Base-by-base conservation (phyloP, 208 protist genomes). In the Balamuthia mandrillaris region DNA sequence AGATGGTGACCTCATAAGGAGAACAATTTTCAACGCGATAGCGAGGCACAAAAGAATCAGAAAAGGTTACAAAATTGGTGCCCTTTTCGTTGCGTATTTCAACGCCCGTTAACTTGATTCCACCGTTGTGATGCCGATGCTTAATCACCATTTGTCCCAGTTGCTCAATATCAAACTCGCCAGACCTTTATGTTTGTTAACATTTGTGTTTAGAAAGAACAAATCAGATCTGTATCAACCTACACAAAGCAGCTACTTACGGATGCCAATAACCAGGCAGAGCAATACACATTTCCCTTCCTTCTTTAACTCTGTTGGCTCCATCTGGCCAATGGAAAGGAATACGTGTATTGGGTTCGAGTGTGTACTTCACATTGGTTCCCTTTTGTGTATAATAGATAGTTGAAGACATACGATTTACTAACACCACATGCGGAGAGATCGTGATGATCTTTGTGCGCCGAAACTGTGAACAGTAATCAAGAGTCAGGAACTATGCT, bases 1-100 rank as follows among this genome's bases (percentile, higher is more conserved):
- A 63, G 54, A 81, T 81, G 51, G 74, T 81, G 47, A 81, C 31
- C 41, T 81, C 63, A 39, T 81, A 81, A 18, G 74, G 74, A 0
- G 74, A 52, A 9, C 42, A 24, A 29, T 81, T 81, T n/a, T 81
- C 74, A 29, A 65, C 74, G 10, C 74, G 51, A 42, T 81, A 45
- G 74, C n/a, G n/a, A n/a, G n/a, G n/a, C n/a, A n/a, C n/a, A n/a
- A n/a, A n/a, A n/a, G n/a, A n/a, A n/a, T n/a, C n/a, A n/a, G n/a
- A n/a, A n/a, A 81, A 81, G 35, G 63, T 81, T 31, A 81, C 51
- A 35, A 81, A 81, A 42, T 33, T 65, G 7, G 74, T 81, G 14
- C 51, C 74, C 21, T 81, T 81, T 52, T 81, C 74, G n/a, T 65
- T 12, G 39, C 63, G 58, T 33, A 81, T 52, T 31, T 81, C 74